Evolutionary conservation across 148 eudicot species (phyloP).

Genomic region (Pharnaceum exiguum): DNA sequence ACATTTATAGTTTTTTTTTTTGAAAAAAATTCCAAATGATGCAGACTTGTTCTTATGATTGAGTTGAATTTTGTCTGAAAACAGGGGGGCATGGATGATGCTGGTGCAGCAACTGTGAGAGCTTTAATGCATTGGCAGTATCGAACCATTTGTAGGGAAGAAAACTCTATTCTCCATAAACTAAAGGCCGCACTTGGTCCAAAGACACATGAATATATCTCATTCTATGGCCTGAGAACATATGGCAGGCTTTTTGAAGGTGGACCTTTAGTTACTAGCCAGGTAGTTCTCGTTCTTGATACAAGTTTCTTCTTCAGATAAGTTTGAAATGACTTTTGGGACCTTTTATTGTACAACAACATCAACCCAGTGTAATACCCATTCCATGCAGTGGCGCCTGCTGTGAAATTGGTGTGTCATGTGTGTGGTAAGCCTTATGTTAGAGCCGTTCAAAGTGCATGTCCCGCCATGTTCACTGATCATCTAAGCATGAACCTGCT

Average conservation of each 20-base stretch:
- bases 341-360: neutral
- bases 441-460: too few species aligned
- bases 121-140: conserved; percentile 98
- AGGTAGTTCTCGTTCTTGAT: conserved; percentile 39
- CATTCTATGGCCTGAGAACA: conserved; percentile 92
- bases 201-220: conserved; percentile 72
- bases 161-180: conserved; percentile 66
- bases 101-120: conserved; percentile 99
- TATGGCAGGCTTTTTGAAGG: conserved; percentile 81
- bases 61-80: conserved; percentile 12
- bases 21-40: neutral
- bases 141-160: conserved; percentile 92
- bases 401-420: too few species aligned
- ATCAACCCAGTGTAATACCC: too few species aligned
- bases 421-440: too few species aligned
- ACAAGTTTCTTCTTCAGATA: neutral
- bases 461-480: too few species aligned
- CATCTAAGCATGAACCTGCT: too few species aligned
- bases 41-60: conserved; percentile 9
- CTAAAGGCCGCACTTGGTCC: conserved; percentile 68
- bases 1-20: neutral
- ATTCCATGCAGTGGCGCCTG: too few species aligned
- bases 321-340: neutral
- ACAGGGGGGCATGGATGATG: conserved; percentile 96
- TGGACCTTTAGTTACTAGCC: conserved; percentile 86